Evolutionary conservation across 768 basidiomycete genomes (phyloP).

Genomic region (Wakefieldia striispora): DNA sequence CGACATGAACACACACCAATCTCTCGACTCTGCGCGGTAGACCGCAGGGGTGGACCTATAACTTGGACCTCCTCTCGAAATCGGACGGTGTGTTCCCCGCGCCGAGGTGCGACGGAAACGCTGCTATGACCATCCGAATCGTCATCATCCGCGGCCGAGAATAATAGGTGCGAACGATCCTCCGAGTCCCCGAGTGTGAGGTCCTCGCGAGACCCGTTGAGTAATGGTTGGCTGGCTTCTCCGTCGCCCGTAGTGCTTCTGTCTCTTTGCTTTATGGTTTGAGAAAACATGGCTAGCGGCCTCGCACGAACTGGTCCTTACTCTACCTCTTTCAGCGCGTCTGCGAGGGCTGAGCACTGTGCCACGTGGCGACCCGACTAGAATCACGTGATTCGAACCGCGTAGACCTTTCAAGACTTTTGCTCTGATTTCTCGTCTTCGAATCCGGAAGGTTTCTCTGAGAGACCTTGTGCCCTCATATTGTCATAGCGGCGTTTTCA

Average conservation of each 20-base stretch:
- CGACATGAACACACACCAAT: constrained; percentile 57
- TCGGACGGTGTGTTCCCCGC: constrained; percentile 49
- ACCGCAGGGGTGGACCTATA: constrained; percentile 66
- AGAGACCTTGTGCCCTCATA: background rate
- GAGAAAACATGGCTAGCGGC: constrained; percentile 27
- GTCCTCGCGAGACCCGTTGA: constrained; percentile 45
- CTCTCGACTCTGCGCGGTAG: constrained; percentile 75
- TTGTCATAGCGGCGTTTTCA: background rate
- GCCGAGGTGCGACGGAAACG: constrained; percentile 34
- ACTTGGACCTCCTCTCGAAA: constrained; percentile 71
- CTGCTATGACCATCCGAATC: constrained; percentile 42
- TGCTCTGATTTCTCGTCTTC: no score
- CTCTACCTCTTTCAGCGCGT: background rate
- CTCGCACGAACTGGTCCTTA: background rate
- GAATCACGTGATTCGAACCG: constrained; percentile 22
- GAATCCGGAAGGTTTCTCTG: no score
- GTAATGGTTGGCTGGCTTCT: constrained; percentile 59
- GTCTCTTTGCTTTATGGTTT: constrained; percentile 30
- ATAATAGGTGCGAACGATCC: constrained; percentile 39
- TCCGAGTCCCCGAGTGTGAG: constrained; percentile 28
- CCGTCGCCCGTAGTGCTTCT: constrained; percentile 20
- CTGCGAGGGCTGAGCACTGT: background rate
- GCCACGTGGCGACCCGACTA: constrained; percentile 8
- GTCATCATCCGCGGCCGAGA: constrained; percentile 54
- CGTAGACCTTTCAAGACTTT: no score